A percentile compares a stretch with the other conserved stretches of the same genome.
These are phyloP conservation scores for Moesziomyces sp. DNA, from an alignment of 1,284 basidiomycete species.

Conservation along the genomic window DNA sequence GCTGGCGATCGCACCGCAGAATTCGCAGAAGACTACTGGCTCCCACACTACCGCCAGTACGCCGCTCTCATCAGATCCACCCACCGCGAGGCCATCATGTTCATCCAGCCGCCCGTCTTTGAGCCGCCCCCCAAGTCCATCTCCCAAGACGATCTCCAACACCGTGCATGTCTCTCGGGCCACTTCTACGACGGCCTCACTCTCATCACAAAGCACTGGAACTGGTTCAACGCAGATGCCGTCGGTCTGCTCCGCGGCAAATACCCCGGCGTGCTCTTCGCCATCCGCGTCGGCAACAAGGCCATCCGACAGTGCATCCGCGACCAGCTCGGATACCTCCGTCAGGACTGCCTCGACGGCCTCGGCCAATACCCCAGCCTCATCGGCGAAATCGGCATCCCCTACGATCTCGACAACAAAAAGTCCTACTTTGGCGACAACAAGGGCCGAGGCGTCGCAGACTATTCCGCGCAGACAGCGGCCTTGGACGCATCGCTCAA, in stretches of 20 bases:
- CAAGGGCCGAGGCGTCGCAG: slow-evolving; percentile 67
- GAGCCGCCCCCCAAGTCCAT: slow-evolving; percentile 76
- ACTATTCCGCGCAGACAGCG: slow-evolving; percentile 81
- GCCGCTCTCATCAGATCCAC: slow-evolving; percentile 75
- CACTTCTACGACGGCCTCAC: slow-evolving; percentile 96
- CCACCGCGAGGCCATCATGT: slow-evolving; percentile 87
- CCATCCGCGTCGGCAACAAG: slow-evolving; percentile 77
- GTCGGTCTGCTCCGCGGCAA: slow-evolving; percentile 82
- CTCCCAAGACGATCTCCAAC: slow-evolving; percentile 72
- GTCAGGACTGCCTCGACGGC: slow-evolving; percentile 74
- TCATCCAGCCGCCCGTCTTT: slow-evolving; percentile 93
- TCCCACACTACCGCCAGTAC: slow-evolving; percentile 79
- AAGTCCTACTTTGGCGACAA: slow-evolving; percentile 73
- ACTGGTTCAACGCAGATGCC: slow-evolving; percentile 86
- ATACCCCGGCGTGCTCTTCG: slow-evolving; percentile 73
- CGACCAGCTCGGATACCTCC: slow-evolving; percentile 84
- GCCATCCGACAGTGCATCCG: slow-evolving; percentile 85
- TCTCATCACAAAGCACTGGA: slow-evolving; percentile 72
- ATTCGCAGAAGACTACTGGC: slow-evolving; percentile 86
- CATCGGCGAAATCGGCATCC: slow-evolving; percentile 94
- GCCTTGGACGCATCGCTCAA: slow-evolving; percentile 93
- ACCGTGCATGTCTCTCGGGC: slow-evolving; percentile 81
- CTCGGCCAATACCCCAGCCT: slow-evolving; percentile 84
- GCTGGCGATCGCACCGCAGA: slow-evolving; percentile 70
- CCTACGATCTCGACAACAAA: slow-evolving; percentile 89